These are phyloP conservation scores for Boletus edulis DNA, from an alignment of 768 basidiomycete genomes.

Conservation along the genomic window DNA sequence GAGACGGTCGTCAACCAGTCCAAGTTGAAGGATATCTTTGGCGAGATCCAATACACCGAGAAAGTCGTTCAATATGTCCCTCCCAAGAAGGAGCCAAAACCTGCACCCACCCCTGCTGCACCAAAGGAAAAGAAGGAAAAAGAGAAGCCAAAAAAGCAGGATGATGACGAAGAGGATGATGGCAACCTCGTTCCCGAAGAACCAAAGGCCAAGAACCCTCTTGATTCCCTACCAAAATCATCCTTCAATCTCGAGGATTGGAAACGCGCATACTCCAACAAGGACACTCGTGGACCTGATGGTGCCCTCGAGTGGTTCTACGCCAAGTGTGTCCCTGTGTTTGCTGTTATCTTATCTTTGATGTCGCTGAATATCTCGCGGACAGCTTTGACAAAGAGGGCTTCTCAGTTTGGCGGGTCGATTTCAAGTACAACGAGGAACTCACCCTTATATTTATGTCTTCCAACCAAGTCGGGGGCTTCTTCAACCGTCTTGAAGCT, in stretches of 20 bases:
- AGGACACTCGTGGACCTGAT: conserved; percentile 83
- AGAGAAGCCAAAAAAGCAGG: conserved; percentile 55
- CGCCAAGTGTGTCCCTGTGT: conserved; percentile 60
- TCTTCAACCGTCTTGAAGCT: conserved; percentile 97
- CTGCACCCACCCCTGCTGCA: conserved; percentile 38
- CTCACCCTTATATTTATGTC: conserved; percentile 94
- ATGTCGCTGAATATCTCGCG: conserved; percentile 4
- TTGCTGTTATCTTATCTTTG: neutral
- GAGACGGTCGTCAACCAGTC: conserved; percentile 90
- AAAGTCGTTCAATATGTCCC: conserved; percentile 70
- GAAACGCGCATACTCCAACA: conserved; percentile 98
- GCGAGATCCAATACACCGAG: conserved; percentile 57
- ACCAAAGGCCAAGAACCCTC: conserved; percentile 93
- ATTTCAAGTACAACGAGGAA: conserved; percentile 97
- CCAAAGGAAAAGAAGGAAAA: conserved; percentile 63
- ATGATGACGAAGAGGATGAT: conserved; percentile 73
- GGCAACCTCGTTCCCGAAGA: conserved; percentile 69
- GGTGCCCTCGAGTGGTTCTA: conserved; percentile 97
- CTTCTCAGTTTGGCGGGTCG: conserved; percentile 87
- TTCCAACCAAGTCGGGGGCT: conserved; percentile 88
- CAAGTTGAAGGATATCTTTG: conserved; percentile 64
- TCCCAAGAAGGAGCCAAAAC: conserved; percentile 66
- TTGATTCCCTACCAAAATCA: conserved; percentile 87
- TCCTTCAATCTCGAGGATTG: conserved; percentile 91
- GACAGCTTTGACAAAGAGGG: conserved; percentile 82